A percentile compares a stretch with the other conserved stretches of the same genome.
Evolutionary conservation across 805 yeast genomes (phyloP).

Genomic region (Candida arabinofermentans): DNA sequence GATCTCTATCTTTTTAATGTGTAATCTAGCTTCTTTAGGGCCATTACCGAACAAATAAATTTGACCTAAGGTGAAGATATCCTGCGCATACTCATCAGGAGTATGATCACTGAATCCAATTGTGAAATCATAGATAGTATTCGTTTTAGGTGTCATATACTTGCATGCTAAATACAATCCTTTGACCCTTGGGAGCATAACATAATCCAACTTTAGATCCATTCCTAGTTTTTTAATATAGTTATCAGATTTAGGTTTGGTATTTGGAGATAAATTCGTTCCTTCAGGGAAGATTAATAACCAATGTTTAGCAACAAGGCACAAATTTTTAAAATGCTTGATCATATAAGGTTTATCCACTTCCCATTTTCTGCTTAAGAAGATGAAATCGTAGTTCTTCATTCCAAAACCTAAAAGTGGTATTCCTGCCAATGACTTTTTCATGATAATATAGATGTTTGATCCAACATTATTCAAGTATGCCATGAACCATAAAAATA

Average conservation of each 20-base stretch:
- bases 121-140: conserved; percentile 74
- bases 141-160: conserved; percentile 48
- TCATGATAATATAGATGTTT: conserved; percentile 67
- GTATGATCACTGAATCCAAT: conserved; percentile 74
- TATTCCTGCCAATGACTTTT: conserved; percentile 62
- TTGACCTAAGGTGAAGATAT: conserved; percentile 58
- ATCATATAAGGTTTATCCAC: conserved; percentile 59
- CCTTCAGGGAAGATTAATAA: conserved; percentile 91
- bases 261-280: conserved; percentile 71
- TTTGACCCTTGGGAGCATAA: conserved; percentile 76
- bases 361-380: conserved; percentile 84
- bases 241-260: conserved; percentile 51
- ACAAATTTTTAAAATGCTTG: conserved; percentile 45
- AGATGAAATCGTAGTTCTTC: conserved; percentile 72
- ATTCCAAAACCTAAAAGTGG: conserved; percentile 87
- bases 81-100: conserved; percentile 69
- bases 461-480: conserved; percentile 66
- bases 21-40: conserved; percentile 62
- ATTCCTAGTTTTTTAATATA: conserved; percentile 52
- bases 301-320: conserved; percentile 46
- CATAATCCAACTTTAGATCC: conserved; percentile 48
- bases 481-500: conserved; percentile 80
- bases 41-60: conserved; percentile 68
- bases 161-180: conserved; percentile 70
- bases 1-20: conserved; percentile 55